Base-by-base conservation (phyloP, 2,329 filamentous ascomycete species). In the Pezicula carpinea region DNA sequence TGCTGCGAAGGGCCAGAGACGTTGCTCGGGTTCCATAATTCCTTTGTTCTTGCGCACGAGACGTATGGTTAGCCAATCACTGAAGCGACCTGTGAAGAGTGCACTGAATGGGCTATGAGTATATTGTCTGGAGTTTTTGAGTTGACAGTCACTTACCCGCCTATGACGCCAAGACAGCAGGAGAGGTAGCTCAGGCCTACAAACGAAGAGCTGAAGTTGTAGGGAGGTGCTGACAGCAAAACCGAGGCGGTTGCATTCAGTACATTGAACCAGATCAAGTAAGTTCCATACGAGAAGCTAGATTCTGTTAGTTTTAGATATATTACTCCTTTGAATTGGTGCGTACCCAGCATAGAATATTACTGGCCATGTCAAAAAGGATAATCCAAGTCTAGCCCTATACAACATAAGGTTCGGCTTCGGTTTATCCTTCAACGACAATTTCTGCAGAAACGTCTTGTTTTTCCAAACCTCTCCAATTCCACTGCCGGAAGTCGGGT, bases 31-130 rank as follows among this genome's bases (percentile, higher is more conserved):
- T 47, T 60, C 57, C 40, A 44, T 55, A 8, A 65, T 56, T 35
- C 68, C 68, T 13, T 62, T 54, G 56, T 69, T 69, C 11, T 65
- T 60, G 8, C 64, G 60, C 1, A 69, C 67, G 7, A 72, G 55
- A 22, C 47, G 55, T 23, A 68, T 56, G 6, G 57, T 52, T 15
- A 65, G 41, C 35, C 46, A 54, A 40, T 64, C 63, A 5, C 54
- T 53, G 21, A 58, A 42, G 22, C 50, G 34, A 14, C 53, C 60
- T 26, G 50, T 40, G 39, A 57, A 50, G 2, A 44, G 3, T 53
- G 46, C 35, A 46, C 43, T 26, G 10, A 31, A 14, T 40, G 17
- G 13, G 1, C 13, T 32, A 4, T 23, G 5, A 15, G 14, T 15
- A 29, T n/a, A 4, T 15, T 13, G 6, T 17, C 7, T 15, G 2